Base-by-base conservation (phyloP, 768 basidiomycete genomes). In the Tremella mesenterica region DNA sequence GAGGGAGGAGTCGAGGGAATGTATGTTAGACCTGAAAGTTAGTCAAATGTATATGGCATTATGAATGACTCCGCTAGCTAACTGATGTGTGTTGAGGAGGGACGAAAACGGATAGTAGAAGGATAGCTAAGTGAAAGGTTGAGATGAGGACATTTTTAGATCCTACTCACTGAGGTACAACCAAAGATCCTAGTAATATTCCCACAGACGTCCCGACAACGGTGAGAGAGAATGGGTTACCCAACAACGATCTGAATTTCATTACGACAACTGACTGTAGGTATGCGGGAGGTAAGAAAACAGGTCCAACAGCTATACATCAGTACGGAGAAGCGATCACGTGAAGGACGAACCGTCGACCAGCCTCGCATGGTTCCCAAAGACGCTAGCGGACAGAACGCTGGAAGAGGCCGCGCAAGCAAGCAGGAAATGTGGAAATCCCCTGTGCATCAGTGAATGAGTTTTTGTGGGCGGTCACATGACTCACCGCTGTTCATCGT, bases 1-100 rank as follows among this genome's bases (percentile, higher is more conserved):
- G 34, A 95, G 76, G n/a, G 82, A 72, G n/a, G 93, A 81, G 73
- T 99, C 93, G n/a, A 83, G 80, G 0, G 79, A 72, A 10, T 82
- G 71, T 2, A 74, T 71, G 3, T 41, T 36, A 2, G 72, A 68
- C 48, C 16, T 43, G 23, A 13, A 12, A 16, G 23, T 23, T 10
- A 36, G 18, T 30, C n/a, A 8, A n/a, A 29, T 28, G 14, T 36
- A 26, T 21, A 16, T 2, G 16, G n/a, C 13, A 43, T 14, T 10
- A 16, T 18, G 45, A 56, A 50, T n/a, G n/a, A n/a, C n/a, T n/a
- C n/a, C n/a, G n/a, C n/a, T n/a, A n/a, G n/a, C n/a, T n/a, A n/a
- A n/a, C n/a, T n/a, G n/a, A n/a, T n/a, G n/a, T n/a, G n/a, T n/a
- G n/a, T n/a, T n/a, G n/a, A n/a, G n/a, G n/a, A n/a, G n/a, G n/a